These are phyloP conservation scores for Triticum turgidum DNA, from an alignment of 176 grass and related monocot species.

Conservation along the genomic window DNA sequence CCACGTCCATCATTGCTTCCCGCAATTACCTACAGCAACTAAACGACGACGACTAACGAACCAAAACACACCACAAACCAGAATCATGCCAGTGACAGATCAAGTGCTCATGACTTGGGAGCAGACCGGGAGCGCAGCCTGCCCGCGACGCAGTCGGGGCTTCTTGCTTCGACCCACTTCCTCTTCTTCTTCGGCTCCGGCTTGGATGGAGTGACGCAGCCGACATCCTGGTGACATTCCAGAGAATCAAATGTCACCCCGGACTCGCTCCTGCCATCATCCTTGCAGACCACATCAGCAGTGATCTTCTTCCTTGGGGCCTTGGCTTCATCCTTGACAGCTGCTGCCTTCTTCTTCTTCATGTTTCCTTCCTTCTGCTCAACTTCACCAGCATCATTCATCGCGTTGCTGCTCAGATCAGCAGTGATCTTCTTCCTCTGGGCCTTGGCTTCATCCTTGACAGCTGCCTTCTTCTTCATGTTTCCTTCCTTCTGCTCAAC, in stretches of 20 bases:
- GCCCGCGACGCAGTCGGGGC: conserved; percentile 47
- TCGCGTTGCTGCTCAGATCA: conserved; percentile 20
- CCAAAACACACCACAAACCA: conserved; percentile 1
- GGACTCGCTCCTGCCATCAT: conserved; percentile 1
- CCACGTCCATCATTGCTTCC: neutral
- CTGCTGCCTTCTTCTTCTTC: neutral
- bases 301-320: neutral
- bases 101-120: conserved; percentile 14
- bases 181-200: conserved; percentile 30
- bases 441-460: neutral
- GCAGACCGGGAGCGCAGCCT: conserved; percentile 39
- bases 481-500: neutral
- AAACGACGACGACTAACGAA: neutral
- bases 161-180: conserved; percentile 33
- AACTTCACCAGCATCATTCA: neutral
- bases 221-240: conserved; percentile 11
- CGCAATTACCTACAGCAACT: neutral
- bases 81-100: neutral
- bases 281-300: neutral
- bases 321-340: neutral
- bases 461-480: neutral
- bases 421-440: conserved; percentile 10
- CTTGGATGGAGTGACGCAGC: conserved; percentile 37
- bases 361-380: neutral
- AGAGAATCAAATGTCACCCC: conserved; percentile 33